Evolutionary conservation across 2,329 filamentous ascomycete species (phyloP).

Genomic region (Stagonosporopsis rhizophila): DNA sequence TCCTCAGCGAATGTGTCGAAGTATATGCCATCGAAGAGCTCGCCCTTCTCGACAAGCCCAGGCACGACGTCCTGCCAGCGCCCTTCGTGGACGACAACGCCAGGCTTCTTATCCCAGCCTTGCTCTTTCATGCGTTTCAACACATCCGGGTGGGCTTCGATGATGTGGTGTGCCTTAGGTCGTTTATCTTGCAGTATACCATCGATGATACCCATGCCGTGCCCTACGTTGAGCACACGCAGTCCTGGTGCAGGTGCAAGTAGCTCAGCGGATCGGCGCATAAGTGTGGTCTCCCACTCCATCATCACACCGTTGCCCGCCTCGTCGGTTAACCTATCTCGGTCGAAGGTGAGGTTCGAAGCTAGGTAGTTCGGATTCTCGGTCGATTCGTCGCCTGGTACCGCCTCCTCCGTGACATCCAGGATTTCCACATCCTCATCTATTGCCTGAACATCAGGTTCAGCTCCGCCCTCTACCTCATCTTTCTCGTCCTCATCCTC

Average conservation of each 20-base stretch:
- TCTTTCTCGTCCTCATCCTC: too few relatives aligned
- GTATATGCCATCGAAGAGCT: constrained; percentile 69
- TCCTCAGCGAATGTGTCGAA: constrained; percentile 98
- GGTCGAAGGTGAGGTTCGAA: constrained; percentile 57
- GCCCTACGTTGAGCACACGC: constrained; percentile 58
- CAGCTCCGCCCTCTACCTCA: constrained; percentile 41
- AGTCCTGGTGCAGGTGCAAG: constrained; percentile 50
- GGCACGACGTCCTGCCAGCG: constrained; percentile 59
- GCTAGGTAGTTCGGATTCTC: constrained; percentile 58
- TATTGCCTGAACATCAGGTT: constrained; percentile 14
- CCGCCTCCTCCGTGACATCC: constrained; percentile 37
- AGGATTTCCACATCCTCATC: constrained; percentile 28
- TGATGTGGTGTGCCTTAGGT: constrained; percentile 57
- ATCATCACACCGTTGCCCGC: constrained; percentile 62
- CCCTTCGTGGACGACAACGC: constrained; percentile 58
- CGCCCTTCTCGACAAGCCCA: constrained; percentile 52
- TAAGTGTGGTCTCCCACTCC: constrained; percentile 60
- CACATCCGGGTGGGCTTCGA: constrained; percentile 60
- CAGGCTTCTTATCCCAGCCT: constrained; percentile 58
- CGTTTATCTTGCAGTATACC: constrained; percentile 54
- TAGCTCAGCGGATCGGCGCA: constrained; percentile 55
- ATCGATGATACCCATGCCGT: constrained; percentile 61
- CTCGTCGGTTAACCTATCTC: constrained; percentile 55
- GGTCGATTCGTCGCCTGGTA: constrained; percentile 45
- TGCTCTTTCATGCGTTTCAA: constrained; percentile 54